Base-by-base conservation (phyloP, 257 asterid genomes). In the Fraxinus cuspidata region DNA sequence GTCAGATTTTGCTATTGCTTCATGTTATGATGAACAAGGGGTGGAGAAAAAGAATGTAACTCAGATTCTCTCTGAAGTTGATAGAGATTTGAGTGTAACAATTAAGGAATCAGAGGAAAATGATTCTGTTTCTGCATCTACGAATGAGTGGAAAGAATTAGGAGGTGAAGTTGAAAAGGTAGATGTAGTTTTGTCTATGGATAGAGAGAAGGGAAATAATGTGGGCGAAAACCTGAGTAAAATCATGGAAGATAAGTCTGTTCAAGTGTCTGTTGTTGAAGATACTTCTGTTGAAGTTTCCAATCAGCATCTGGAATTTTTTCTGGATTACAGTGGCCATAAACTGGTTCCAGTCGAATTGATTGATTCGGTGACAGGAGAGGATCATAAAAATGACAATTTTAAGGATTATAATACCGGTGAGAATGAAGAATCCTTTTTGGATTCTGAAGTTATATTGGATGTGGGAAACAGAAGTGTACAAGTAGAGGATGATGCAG, bases 301-400 rank as follows among this genome's bases (percentile, higher is more conserved):
- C 3, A 64, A 81, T 77, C 89, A 85, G 71, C 91, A 87, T 81
- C 81, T 87, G 65, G 91, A 87, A 18, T 87, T 87, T 79, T 81
- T 83, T 27, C 40, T 87, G n/a, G 89, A 87, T 81, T 83, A 53
- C 38, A 74, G 85, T 5, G 85, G 86, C 53, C 78, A 85, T 38
- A 66, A 72, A 18, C 73, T 87, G 72, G 86, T 87, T 58, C 87
- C 87, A 3, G 25, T 83, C 71, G 89, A 87, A n/a, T 58, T 87
- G 78, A 73, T 83, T 18, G 91, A 83, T 81, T 87, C 85, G 16
- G 65, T 42, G 56, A 74, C 72, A 19, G 87, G 80, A 27, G 89
- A 83, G 63, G 84, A 87, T 74, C 83, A 74, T 25, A 70, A 58
- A 25, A 72, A 19, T 1, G 60, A 67, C 27, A 13, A 29, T 25